Conservation (phyloP, 352 stramenopile species). For the Pythium scleroteichum region DNA sequence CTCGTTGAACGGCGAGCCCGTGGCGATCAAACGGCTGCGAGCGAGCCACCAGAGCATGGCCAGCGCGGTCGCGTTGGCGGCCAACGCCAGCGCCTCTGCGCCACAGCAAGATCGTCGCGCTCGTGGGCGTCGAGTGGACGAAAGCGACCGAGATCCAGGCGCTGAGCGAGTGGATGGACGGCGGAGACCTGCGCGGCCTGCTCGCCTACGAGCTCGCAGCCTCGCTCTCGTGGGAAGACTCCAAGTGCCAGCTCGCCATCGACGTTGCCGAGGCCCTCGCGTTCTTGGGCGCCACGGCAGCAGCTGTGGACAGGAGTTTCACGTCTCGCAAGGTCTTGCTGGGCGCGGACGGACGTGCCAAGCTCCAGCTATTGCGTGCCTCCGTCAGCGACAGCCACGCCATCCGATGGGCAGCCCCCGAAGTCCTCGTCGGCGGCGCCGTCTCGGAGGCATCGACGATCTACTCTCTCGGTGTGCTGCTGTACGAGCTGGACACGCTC, state of each 20-base stretch:
- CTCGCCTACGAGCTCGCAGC: slow-evolving; percentile 6
- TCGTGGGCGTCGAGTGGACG: slow-evolving; percentile 30
- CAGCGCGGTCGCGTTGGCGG: slow-evolving; percentile 19
- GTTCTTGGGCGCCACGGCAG: slow-evolving; percentile 6
- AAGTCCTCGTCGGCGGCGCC: background rate
- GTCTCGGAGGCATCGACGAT: background rate
- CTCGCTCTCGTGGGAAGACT: slow-evolving; percentile 17
- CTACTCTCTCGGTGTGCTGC: slow-evolving; percentile 8
- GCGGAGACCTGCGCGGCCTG: slow-evolving; percentile 25
- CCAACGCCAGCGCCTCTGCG: slow-evolving; percentile 9
- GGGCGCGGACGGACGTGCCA: background rate
- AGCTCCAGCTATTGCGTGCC: background rate
- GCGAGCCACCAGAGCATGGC: slow-evolving; percentile 14
- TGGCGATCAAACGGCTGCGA: slow-evolving; percentile 27
- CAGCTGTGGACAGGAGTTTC: slow-evolving; percentile 10
- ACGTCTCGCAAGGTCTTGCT: background rate
- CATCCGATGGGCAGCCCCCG: background rate
- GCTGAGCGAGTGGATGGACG: slow-evolving; percentile 22
- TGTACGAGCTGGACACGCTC: background rate
- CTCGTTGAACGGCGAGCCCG: background rate
- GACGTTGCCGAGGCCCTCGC: slow-evolving; percentile 28
- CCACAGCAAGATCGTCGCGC: slow-evolving; percentile 26
- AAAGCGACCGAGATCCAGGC: slow-evolving; percentile 11
- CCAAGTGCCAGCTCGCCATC: slow-evolving; percentile 30
- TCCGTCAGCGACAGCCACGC: background rate